Evolutionary conservation across 179 eudicot species (phyloP).

Genomic region (Monotropa hypopitys): DNA sequence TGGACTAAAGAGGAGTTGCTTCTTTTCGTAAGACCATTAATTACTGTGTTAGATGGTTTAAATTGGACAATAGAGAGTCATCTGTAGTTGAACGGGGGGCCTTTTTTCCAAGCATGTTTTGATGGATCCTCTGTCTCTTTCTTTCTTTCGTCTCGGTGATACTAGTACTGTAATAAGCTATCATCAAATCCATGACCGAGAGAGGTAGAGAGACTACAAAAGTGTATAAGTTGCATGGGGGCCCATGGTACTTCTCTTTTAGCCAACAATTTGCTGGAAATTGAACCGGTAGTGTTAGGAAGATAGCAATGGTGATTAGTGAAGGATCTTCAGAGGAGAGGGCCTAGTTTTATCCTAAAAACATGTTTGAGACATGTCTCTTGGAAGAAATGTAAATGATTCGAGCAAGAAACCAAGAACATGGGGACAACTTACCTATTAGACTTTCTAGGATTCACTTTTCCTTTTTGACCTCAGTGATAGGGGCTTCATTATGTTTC

Average conservation of each 20-base stretch:
- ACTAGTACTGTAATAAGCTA: neutral
- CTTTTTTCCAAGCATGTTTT: neutral
- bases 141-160: neutral
- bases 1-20: too few species aligned
- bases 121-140: neutral
- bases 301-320: constrained; percentile 8
- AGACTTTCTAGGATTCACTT: constrained; percentile 4
- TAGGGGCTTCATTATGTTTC: constrained; percentile 13
- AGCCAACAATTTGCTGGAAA: constrained; percentile 16
- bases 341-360: constrained; percentile 16
- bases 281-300: constrained; percentile 6
- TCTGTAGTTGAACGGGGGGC: too few species aligned
- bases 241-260: constrained; percentile 16
- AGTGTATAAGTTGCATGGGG: neutral
- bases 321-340: constrained; percentile 1
- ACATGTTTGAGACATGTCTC: constrained; percentile 58
- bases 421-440: constrained; percentile 5
- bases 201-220: neutral
- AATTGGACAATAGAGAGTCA: too few species aligned
- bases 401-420: neutral
- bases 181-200: constrained; percentile 1
- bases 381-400: constrained; percentile 11
- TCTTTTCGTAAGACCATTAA: too few species aligned
- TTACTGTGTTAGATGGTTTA: too few species aligned
- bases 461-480: constrained; percentile 6